Conservation (phyloP, 2,329 filamentous ascomycete species). For the Stachybotrys echinatus region DNA sequence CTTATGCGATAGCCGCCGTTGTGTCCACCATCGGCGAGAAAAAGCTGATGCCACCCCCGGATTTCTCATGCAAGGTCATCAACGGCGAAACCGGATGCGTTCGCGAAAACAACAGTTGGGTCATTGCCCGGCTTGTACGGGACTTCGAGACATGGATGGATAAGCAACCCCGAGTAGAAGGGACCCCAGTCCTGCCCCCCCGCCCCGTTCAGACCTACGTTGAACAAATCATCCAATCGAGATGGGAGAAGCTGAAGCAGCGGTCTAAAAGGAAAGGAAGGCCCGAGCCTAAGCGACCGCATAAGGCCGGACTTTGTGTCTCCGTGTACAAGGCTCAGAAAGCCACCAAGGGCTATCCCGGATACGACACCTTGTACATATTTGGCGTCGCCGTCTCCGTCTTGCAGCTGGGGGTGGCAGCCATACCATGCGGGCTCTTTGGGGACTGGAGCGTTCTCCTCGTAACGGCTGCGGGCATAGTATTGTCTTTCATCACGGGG, state of each 20-base stretch:
- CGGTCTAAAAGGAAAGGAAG: too few species aligned
- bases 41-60: conserved; percentile 20
- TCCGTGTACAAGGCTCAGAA: conserved; percentile 15
- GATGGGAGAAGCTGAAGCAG: conserved; percentile 4
- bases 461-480: conserved; percentile 29
- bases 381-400: conserved; percentile 16
- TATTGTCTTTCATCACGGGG: conserved; percentile 27
- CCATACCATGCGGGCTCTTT: conserved; percentile 22
- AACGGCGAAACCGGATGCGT: conserved; percentile 28
- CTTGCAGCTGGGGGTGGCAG: conserved; percentile 27
- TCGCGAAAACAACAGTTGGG: conserved; percentile 33
- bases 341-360: conserved; percentile 6
- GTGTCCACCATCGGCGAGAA: conserved; percentile 19
- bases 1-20: conserved; percentile 14
- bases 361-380: conserved; percentile 17
- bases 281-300: conserved; percentile 7
- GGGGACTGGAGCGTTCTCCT: conserved; percentile 34
- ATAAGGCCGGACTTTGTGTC: conserved; percentile 17
- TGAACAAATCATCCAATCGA: conserved; percentile 6
- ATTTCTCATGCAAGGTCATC: conserved; percentile 26
- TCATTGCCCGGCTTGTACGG: conserved; percentile 34
- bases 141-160: conserved; percentile 29
- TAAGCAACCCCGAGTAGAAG: too few species aligned
- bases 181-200: too few species aligned
- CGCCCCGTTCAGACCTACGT: conserved; percentile 7